phyloP scores from a whole-genome alignment of 768 basidiomycete genomes.

The Amanita muscaria region DNA sequence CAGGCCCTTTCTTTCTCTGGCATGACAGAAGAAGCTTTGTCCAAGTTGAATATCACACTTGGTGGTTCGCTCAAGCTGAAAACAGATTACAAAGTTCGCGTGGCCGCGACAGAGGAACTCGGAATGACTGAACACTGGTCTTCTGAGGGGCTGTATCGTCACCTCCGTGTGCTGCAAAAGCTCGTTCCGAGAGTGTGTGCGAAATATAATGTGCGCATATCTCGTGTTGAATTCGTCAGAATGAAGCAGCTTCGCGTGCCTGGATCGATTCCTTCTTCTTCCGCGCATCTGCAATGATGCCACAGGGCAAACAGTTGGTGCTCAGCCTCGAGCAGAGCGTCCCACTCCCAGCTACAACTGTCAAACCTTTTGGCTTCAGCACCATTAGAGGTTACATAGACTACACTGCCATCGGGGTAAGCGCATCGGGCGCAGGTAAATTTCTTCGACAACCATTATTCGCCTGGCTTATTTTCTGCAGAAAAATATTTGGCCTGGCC shows the following conservation, averaged over 20 bases:
- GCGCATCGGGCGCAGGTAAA: constrained; percentile 7
- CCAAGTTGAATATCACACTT: constrained; percentile 9
- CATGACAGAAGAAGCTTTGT: constrained; percentile 9
- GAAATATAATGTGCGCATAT: constrained; percentile 5
- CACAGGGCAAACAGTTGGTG: not conserved
- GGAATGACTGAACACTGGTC: constrained; percentile 12
- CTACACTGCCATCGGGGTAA: constrained; percentile 11
- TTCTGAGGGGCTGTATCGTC: constrained; percentile 13
- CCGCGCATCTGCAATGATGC: not conserved
- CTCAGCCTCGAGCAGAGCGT: constrained; percentile 13
- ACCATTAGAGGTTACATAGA: constrained; percentile 11
- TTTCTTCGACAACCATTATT: not conserved
- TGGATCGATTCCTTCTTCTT: not conserved
- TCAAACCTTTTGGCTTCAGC: constrained; percentile 7
- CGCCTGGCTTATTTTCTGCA: not conserved
- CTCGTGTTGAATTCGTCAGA: constrained; percentile 9
- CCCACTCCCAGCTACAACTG: constrained; percentile 3
- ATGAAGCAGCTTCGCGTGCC: not conserved
- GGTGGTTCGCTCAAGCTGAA: constrained; percentile 12
- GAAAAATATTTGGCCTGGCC: not conserved
- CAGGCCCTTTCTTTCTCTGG: constrained; percentile 9
- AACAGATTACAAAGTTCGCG: constrained; percentile 9
- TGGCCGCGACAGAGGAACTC: constrained; percentile 7
- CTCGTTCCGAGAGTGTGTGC: constrained; percentile 9
- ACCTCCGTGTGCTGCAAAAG: constrained; percentile 11